Conservation (phyloP, 495 filamentous ascomycete genomes). For the Lasiosphaeria hispida region DNA sequence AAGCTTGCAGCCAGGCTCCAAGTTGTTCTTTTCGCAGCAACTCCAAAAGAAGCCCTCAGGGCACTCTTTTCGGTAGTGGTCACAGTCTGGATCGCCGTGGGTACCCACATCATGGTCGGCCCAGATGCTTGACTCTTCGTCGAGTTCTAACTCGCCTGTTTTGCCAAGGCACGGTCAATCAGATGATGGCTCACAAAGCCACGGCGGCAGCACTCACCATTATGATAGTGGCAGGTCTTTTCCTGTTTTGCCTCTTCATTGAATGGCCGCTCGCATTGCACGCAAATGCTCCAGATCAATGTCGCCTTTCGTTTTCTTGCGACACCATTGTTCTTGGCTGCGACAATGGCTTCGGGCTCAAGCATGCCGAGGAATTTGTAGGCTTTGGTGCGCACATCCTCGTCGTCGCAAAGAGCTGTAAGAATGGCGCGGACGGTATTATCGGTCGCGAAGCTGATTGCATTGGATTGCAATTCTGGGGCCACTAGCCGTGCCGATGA, state of each 20-base stretch:
- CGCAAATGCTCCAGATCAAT: constrained; percentile 2
- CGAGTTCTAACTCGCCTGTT: constrained; percentile 22
- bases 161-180: neutral
- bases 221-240: neutral
- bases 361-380: neutral
- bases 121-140: constrained; percentile 30
- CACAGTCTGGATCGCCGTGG: constrained; percentile 23
- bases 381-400: neutral
- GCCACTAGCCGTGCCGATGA: no score
- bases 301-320: neutral
- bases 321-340: neutral
- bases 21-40: constrained; percentile 22
- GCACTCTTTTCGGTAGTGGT: constrained; percentile 14
- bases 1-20: neutral
- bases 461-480: no score
- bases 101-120: constrained; percentile 25
- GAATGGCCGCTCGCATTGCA: neutral
- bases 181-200: no score
- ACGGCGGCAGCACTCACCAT: neutral
- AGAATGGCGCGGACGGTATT: constrained; percentile 1
- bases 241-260: neutral
- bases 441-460: neutral
- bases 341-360: neutral
- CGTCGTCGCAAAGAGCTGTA: neutral
- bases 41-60: constrained; percentile 25